Conservation (phyloP, 2,329 filamentous ascomycete genomes). For the Pestalotiopsis sp. region DNA sequence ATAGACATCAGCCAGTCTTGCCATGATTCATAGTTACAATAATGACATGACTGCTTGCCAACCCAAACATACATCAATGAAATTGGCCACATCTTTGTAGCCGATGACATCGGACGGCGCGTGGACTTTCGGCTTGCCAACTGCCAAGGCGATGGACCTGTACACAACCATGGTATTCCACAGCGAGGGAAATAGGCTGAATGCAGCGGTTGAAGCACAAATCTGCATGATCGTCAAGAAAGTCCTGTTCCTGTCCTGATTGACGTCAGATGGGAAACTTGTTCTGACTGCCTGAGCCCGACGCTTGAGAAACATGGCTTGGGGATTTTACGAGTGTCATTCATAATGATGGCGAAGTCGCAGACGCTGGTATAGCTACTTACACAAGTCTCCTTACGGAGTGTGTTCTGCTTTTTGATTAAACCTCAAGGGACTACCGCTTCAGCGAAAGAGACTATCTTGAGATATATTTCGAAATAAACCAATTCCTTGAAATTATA, state of each 20-base stretch:
- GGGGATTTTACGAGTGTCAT: too few species aligned
- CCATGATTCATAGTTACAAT: too few species aligned
- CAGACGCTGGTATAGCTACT: too few species aligned
- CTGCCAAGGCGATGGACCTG: neutral
- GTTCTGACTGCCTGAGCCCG: too few species aligned
- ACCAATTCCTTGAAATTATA: too few species aligned
- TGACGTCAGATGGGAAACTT: neutral
- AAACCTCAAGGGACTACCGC: too few species aligned
- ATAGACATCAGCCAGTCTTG: neutral
- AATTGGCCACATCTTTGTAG: neutral
- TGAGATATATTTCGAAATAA: too few species aligned
- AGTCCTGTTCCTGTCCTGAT: neutral
- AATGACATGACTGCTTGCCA: neutral
- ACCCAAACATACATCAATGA: neutral
- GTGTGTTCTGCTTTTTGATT: too few species aligned
- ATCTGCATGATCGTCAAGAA: neutral
- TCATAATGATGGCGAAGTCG: too few species aligned
- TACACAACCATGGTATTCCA: neutral
- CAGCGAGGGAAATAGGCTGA: neutral
- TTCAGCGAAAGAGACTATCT: too few species aligned
- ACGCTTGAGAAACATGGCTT: too few species aligned
- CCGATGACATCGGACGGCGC: neutral
- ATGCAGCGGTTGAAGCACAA: neutral
- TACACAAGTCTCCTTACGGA: too few species aligned
- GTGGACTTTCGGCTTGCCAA: neutral